Evolutionary conservation across 768 basidiomycete genomes (phyloP).

Genomic region (Rubroboletus satanas): DNA sequence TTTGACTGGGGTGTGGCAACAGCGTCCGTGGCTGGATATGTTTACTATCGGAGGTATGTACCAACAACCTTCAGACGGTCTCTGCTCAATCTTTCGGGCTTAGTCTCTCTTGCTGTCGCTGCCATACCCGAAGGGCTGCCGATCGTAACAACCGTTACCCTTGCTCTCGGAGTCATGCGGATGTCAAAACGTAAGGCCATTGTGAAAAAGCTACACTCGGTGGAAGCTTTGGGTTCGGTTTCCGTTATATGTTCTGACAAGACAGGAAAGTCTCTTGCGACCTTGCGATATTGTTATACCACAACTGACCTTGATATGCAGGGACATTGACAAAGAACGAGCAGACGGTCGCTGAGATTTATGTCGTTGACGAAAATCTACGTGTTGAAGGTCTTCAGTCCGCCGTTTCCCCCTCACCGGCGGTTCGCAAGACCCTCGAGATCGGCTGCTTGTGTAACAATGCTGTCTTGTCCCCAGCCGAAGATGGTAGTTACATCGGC

Average conservation of each 20-base stretch:
- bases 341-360: slow-evolving; percentile 88
- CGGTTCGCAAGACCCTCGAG: slow-evolving; percentile 70
- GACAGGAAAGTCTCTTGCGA: slow-evolving; percentile 54
- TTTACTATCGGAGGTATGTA: slow-evolving; percentile 93
- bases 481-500: slow-evolving; percentile 72
- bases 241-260: slow-evolving; percentile 99
- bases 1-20: slow-evolving; percentile 82
- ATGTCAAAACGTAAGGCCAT: slow-evolving; percentile 96
- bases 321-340: slow-evolving; percentile 95
- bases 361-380: slow-evolving; percentile 79
- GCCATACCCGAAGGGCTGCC: slow-evolving; percentile 96
- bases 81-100: slow-evolving; percentile 14
- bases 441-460: slow-evolving; percentile 92
- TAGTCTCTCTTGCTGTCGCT: slow-evolving; percentile 96
- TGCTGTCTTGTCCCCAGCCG: slow-evolving; percentile 58
- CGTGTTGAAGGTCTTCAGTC: slow-evolving; percentile 51
- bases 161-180: slow-evolving; percentile 88
- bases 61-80: background rate
- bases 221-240: slow-evolving; percentile 90
- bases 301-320: slow-evolving; percentile 15
- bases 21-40: slow-evolving; percentile 92
- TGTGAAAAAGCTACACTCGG: slow-evolving; percentile 94
- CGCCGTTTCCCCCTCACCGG: slow-evolving; percentile 51
- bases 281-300: background rate
- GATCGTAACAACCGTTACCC: slow-evolving; percentile 95